phyloP scores from a whole-genome alignment of 140 eudicot genomes.

The Oenanthe javanica region DNA sequence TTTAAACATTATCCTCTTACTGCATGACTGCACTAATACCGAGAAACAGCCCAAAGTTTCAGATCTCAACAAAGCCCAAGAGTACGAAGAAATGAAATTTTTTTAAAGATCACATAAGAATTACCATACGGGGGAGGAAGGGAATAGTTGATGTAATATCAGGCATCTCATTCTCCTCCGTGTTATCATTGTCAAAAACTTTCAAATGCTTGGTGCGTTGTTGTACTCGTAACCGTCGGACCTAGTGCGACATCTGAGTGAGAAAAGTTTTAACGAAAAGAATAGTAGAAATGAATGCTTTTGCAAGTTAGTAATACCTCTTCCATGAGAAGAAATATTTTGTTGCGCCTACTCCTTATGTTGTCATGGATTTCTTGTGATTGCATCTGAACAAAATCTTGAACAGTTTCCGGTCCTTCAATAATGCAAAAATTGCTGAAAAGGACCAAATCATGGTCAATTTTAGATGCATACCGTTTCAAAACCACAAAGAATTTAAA shows the following conservation, averaged over 20 bases:
- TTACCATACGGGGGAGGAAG: conserved; percentile 87
- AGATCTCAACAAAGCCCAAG: not conserved
- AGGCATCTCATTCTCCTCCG: conserved; percentile 73
- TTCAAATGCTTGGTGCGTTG: conserved; percentile 60
- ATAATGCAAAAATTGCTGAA: conserved; percentile 92
- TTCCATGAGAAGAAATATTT: conserved; percentile 92
- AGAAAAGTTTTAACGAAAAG: not conserved
- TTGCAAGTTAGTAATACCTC: conserved; percentile 39
- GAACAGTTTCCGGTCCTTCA: conserved; percentile 95
- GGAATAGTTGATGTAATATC: conserved; percentile 87
- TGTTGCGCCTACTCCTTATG: conserved; percentile 86
- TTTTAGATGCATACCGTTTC: not conserved
- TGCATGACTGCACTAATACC: not conserved
- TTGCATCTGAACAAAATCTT: conserved; percentile 83
- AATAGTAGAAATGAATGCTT: not conserved
- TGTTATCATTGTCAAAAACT: conserved; percentile 24
- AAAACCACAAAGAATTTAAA: not conserved
- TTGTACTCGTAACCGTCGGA: conserved; percentile 83
- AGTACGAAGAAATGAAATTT: not conserved
- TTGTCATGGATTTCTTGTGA: conserved; percentile 81
- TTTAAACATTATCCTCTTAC: not conserved
- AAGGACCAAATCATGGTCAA: conserved; percentile 3
- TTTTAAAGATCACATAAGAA: not conserved
- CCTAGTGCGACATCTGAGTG: conserved; percentile 30
- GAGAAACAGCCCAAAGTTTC: not conserved